A percentile compares a stretch with the other conserved stretches of the same genome.
Conservation (phyloP, 441 rosid genomes). For the Pelargonium exstipulatum region DNA sequence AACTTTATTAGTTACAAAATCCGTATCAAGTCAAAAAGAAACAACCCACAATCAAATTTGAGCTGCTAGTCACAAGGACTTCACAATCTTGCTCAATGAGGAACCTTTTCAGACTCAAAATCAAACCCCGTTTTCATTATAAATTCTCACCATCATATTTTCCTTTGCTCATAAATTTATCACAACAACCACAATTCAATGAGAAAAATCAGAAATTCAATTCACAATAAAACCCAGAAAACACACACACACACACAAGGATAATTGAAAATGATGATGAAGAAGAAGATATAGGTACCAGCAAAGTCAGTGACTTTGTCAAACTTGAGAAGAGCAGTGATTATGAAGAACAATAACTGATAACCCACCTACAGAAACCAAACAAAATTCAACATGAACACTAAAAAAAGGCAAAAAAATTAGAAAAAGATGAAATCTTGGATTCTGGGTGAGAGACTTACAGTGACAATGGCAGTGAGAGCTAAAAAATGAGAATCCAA, state of each 20-base stretch:
- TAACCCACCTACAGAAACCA: constrained; percentile 57
- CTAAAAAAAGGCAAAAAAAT: background rate
- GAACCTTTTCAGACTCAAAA: background rate
- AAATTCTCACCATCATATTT: background rate
- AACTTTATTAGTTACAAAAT: background rate
- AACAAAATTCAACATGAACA: background rate
- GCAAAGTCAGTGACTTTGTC: constrained; percentile 97
- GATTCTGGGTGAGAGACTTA: constrained; percentile 16
- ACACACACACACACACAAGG: background rate
- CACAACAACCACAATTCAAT: background rate
- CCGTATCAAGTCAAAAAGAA: background rate
- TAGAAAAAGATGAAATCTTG: background rate
- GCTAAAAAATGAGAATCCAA: constrained; percentile 75
- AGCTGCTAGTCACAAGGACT: too few species aligned
- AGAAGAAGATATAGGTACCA: constrained; percentile 32
- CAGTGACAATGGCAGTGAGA: constrained; percentile 70
- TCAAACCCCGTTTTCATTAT: background rate
- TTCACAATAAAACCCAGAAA: background rate
- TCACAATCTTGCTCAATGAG: background rate
- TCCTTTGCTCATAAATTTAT: background rate
- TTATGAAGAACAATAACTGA: constrained; percentile 63
- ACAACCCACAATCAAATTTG: too few species aligned
- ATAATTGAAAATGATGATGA: too few species aligned
- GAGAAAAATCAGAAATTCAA: background rate
- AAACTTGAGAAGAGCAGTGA: constrained; percentile 79